Evolutionary conservation across 306 rosid species (phyloP).

Genomic region (Hylodesmum podocarpum): DNA sequence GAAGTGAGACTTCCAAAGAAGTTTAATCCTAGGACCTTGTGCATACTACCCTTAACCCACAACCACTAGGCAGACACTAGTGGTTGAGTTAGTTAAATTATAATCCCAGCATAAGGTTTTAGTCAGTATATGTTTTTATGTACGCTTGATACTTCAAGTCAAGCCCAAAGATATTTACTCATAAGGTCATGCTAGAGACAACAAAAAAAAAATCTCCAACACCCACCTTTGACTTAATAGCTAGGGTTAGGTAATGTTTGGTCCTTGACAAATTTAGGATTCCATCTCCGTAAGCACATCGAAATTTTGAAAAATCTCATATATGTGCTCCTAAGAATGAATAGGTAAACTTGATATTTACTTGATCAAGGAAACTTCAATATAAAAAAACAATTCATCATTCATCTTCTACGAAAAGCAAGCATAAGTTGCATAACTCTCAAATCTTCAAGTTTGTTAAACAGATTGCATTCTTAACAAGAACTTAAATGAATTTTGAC

Average conservation of each 20-base stretch:
- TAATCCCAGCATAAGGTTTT: slow-evolving; percentile 2
- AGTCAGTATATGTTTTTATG: neutral
- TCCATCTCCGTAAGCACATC: neutral
- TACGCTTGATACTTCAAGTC: neutral
- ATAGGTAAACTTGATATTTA: neutral
- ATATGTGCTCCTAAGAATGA: neutral
- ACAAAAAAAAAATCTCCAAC: neutral
- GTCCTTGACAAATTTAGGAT: neutral
- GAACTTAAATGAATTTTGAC: neutral
- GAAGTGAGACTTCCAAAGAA: no score
- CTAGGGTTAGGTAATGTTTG: neutral
- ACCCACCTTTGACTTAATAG: neutral
- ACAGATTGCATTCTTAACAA: neutral
- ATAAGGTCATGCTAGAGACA: neutral
- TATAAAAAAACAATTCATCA: neutral
- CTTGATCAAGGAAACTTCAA: neutral
- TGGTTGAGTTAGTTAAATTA: neutral
- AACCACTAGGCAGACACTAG: no score
- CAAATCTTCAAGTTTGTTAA: neutral
- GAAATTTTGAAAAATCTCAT: neutral
- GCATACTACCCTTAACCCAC: no score
- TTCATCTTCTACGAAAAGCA: neutral
- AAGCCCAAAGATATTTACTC: neutral
- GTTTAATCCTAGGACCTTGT: no score
- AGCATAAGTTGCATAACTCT: neutral